Base-by-base conservation (phyloP, 108 stramenopile genomes). In the Epithemia pelagica region DNA sequence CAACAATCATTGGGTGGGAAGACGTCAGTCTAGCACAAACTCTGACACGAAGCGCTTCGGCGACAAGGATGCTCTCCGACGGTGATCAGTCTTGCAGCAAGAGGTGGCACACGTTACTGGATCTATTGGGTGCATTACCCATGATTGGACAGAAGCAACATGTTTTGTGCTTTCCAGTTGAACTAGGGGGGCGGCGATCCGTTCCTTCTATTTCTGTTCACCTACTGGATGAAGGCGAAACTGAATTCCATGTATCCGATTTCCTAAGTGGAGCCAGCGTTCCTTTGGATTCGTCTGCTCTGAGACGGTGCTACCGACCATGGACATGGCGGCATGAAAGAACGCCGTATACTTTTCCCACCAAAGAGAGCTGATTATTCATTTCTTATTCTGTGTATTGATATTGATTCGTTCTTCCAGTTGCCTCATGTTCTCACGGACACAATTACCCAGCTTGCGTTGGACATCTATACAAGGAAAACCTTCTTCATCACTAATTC, bases 401-500 rank as follows among this genome's bases (percentile, higher is more conserved):
- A n/a, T n/a, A n/a, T 46, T 46, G 37, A 60, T 67, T 64, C 78
- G 65, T 53, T 64, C 62, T n/a, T 61, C 52, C 31, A 78, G 61
- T 26, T 62, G 62, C 24, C 54, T 53, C 0, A 69, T 72, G 32
- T 64, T 56, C 3, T 60, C 52, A 18, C 30, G 65, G 24, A 75
- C 78, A 51, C 78, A 75, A 27, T 32, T 46, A 30, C 78, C 78
- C 24, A 79, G 30, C 0, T 23, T 32, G 1, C 59, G 65, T 61
- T 79, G 78, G 5, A 61, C 1, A n/a, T 71, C 69, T 23, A 25
- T n/a, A 64, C 78, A 74, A 1, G 70, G 70, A 37, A 69, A 51
- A 20, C 55, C 33, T 32, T 0, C 30, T 70, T 59, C 32, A 28
- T 7, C 52, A 3, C 0, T 62, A 52, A 33, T 31, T 37, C 30